phyloP scores from a whole-genome alignment of 768 basidiomycete species.

The Hydnomerulius pinastri region DNA sequence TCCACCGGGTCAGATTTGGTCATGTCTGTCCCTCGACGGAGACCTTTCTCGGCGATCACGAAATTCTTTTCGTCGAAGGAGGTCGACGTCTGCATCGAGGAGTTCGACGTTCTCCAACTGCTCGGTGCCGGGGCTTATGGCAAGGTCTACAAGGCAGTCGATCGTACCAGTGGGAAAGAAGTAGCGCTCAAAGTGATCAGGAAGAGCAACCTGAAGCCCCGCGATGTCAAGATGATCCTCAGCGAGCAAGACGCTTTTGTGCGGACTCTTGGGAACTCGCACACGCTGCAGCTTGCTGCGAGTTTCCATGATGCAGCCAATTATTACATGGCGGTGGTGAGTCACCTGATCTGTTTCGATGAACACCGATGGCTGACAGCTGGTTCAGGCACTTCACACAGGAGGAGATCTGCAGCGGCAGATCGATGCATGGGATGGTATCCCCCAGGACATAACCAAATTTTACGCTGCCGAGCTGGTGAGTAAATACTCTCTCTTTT shows the following conservation, averaged over 20 bases:
- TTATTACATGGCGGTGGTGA: slow-evolving; percentile 12
- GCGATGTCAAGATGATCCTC: neutral
- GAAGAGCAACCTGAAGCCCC: neutral
- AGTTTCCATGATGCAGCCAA: slow-evolving; percentile 12
- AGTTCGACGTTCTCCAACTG: slow-evolving; percentile 1
- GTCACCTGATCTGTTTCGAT: neutral
- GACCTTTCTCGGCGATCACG: neutral
- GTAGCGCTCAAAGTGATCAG: slow-evolving; percentile 11
- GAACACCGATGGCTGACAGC: neutral
- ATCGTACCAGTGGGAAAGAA: slow-evolving; percentile 2
- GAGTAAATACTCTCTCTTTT: neutral
- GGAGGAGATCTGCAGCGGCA: slow-evolving; percentile 10
- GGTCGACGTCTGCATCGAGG: slow-evolving; percentile 1
- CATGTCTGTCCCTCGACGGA: neutral
- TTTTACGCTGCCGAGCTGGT: slow-evolving; percentile 13
- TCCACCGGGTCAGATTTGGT: neutral
- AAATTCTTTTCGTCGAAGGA: neutral
- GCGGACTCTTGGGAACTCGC: slow-evolving; percentile 5
- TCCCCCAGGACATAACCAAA: slow-evolving; percentile 5
- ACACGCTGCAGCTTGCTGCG: slow-evolving; percentile 8
- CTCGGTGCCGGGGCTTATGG: slow-evolving; percentile 7
- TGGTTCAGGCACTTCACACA: slow-evolving; percentile 1
- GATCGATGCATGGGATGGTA: neutral
- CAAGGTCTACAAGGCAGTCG: slow-evolving; percentile 4
- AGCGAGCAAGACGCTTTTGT: slow-evolving; percentile 7